These are phyloP conservation scores for Aspergillus incahuasiensis DNA, from an alignment of 495 filamentous ascomycete genomes.

Conservation along the genomic window DNA sequence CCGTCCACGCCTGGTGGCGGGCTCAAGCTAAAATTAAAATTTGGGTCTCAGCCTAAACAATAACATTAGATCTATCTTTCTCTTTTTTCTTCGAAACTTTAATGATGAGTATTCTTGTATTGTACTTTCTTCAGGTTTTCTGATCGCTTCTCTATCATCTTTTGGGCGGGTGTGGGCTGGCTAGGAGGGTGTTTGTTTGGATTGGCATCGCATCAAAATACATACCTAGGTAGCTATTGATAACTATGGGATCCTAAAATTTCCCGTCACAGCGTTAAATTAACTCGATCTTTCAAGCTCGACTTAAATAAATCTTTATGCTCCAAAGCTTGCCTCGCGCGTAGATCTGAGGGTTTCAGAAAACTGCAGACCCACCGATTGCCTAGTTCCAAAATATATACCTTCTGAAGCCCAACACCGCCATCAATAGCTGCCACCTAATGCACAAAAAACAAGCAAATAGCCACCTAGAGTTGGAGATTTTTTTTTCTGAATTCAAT, in stretches of 20 bases:
- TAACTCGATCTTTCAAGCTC: slow-evolving; percentile 12
- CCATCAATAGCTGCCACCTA: no score
- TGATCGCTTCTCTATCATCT: background rate
- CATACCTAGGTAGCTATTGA: background rate
- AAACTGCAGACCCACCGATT: no score
- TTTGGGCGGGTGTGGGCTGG: slow-evolving; percentile 7
- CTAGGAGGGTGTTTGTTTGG: background rate
- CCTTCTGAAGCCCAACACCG: no score
- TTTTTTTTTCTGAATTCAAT: slow-evolving; percentile 11
- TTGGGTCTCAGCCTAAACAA: slow-evolving; percentile 33
- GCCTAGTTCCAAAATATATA: no score
- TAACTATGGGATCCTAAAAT: background rate
- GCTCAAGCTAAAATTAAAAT: slow-evolving; percentile 43
- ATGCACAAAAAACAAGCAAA: background rate
- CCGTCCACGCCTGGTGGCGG: slow-evolving; percentile 34
- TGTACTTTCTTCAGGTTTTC: slow-evolving; percentile 10
- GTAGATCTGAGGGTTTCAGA: no score
- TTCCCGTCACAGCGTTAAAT: slow-evolving; percentile 12
- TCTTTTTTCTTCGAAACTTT: slow-evolving; percentile 1
- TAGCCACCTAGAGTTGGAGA: background rate
- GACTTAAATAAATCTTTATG: slow-evolving; percentile 2
- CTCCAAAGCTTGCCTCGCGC: no score
- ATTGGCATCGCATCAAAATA: background rate
- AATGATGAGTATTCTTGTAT: slow-evolving; percentile 16
- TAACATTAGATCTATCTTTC: slow-evolving; percentile 12